Conservation (phyloP, 163 green algal species). For the Prototheca wickerhamii region DNA sequence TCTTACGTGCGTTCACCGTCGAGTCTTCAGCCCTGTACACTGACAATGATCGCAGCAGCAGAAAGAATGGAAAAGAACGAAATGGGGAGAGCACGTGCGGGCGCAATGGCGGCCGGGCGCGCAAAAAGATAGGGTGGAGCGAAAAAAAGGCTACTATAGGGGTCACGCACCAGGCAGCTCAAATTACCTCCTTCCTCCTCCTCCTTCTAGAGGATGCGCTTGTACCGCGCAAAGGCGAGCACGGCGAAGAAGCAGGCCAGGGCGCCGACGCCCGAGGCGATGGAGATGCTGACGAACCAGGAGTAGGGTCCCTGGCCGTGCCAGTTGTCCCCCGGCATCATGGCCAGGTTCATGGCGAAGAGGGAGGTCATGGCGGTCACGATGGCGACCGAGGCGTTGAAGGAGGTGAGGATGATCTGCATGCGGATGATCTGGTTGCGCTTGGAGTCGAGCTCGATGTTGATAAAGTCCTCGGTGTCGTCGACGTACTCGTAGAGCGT, state of each 20-base stretch:
- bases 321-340: slow-evolving; percentile 1
- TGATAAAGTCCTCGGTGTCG: slow-evolving; percentile 31
- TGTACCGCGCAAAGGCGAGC: slow-evolving; percentile 11
- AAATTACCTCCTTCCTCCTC: too few species aligned
- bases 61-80: too few species aligned
- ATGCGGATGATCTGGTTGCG: slow-evolving; percentile 26
- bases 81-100: too few species aligned
- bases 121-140: too few species aligned
- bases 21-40: too few species aligned
- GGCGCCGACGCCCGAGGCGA: slow-evolving; percentile 1
- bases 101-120: too few species aligned
- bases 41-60: too few species aligned
- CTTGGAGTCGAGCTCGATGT: slow-evolving; percentile 24
- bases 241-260: slow-evolving; percentile 6
- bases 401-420: slow-evolving; percentile 16
- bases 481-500: slow-evolving; percentile 39
- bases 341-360: slow-evolving; percentile 27
- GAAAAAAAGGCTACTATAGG: too few species aligned
- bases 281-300: slow-evolving; percentile 15
- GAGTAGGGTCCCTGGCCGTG: slow-evolving; percentile 12
- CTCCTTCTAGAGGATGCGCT: slow-evolving; percentile 17
- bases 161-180: too few species aligned
- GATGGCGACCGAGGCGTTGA: slow-evolving; percentile 12
- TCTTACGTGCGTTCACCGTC: too few species aligned
- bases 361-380: slow-evolving; percentile 22